Evolutionary conservation across 176 grass and related monocot species (phyloP).

Genomic region (Oryza punctata): DNA sequence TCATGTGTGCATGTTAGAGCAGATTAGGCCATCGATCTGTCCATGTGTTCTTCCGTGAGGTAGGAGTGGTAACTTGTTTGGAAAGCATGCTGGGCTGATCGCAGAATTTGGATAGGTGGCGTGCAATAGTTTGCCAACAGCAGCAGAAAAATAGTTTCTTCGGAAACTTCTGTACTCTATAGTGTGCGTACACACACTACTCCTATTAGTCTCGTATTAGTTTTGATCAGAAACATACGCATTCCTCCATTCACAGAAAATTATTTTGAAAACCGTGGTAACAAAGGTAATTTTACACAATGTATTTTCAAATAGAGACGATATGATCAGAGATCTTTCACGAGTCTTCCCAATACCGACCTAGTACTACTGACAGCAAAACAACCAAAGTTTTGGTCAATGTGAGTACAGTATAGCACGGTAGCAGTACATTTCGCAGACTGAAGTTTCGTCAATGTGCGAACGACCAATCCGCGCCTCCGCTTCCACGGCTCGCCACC

Average conservation of each 20-base stretch:
- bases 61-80: conserved; percentile 27
- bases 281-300: neutral
- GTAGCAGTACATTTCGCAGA: neutral
- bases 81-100: conserved; percentile 38
- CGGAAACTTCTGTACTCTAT: neutral
- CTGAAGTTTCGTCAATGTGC: neutral
- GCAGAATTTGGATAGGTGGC: neutral
- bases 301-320: neutral
- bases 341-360: neutral
- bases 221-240: neutral
- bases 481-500: neutral
- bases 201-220: too few relatives aligned
- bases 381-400: neutral
- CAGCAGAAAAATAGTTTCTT: neutral
- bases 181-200: too few relatives aligned
- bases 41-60: neutral
- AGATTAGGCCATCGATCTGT: conserved; percentile 6
- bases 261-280: neutral
- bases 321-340: neutral
- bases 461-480: neutral
- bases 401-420: neutral
- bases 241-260: neutral
- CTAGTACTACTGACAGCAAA: neutral
- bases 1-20: conserved; percentile 38
- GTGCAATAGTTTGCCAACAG: neutral